Percentiles rank a stretch among this genome's conserved stretches.
phyloP scores from a whole-genome alignment of 2,329 filamentous ascomycete species.

The Diaporthe caulivora region DNA sequence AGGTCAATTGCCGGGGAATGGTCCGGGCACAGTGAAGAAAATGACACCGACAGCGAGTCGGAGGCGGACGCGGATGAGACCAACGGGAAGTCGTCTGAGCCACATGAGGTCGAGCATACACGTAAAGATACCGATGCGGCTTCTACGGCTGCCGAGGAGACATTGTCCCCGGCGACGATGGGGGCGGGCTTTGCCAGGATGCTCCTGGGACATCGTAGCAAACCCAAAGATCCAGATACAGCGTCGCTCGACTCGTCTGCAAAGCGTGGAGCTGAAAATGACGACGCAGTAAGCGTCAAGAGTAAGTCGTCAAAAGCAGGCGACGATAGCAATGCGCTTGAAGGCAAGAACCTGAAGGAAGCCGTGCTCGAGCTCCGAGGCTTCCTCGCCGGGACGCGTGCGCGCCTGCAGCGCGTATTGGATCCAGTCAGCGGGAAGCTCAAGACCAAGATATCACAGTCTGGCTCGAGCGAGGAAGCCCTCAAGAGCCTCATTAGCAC shows the following conservation, averaged over 20 bases:
- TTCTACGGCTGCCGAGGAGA: slow-evolving; percentile 41
- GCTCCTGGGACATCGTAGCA: slow-evolving; percentile 61
- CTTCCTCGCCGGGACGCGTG: slow-evolving; percentile 88
- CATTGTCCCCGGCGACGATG: slow-evolving; percentile 51
- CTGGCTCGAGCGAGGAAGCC: slow-evolving; percentile 60
- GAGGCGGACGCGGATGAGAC: slow-evolving; percentile 47
- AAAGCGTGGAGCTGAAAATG: slow-evolving; percentile 64
- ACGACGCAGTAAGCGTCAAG: slow-evolving; percentile 68
- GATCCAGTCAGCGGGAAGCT: slow-evolving; percentile 73
- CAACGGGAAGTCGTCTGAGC: slow-evolving; percentile 42
- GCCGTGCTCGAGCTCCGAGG: slow-evolving; percentile 87
- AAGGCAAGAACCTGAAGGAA: slow-evolving; percentile 85
- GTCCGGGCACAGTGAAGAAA: slow-evolving; percentile 62
- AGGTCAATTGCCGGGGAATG: slow-evolving; percentile 85
- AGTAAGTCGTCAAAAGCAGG: slow-evolving; percentile 54
- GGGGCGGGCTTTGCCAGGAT: slow-evolving; percentile 66
- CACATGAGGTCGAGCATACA: slow-evolving; percentile 48
- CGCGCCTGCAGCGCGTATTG: slow-evolving; percentile 71
- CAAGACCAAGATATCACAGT: slow-evolving; percentile 61
- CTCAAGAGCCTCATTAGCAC: slow-evolving; percentile 62
- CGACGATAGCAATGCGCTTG: slow-evolving; percentile 63
- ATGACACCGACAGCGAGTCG: slow-evolving; percentile 48
- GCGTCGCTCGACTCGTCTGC: slow-evolving; percentile 70
- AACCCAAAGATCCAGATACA: slow-evolving; percentile 60
- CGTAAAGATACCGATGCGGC: slow-evolving; percentile 45